These are phyloP conservation scores for Kuraishia borneana DNA, from an alignment of 805 yeast species.

Conservation along the genomic window DNA sequence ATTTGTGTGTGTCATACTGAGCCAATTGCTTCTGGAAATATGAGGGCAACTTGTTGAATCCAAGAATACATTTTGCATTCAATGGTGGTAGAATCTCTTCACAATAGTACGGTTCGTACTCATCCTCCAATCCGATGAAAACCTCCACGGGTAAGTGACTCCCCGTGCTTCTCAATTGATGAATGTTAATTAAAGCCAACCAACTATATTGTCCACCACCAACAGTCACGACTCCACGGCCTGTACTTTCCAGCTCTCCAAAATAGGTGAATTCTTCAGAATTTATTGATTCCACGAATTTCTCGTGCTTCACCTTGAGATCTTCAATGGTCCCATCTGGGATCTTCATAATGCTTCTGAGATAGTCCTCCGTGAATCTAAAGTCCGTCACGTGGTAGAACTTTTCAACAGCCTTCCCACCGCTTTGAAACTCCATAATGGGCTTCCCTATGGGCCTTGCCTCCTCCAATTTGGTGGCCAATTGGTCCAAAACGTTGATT, in stretches of 20 bases:
- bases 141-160: slow-evolving; percentile 37
- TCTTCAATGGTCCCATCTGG: slow-evolving; percentile 20
- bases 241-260: slow-evolving; percentile 13
- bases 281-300: slow-evolving; percentile 19
- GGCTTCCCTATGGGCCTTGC: slow-evolving; percentile 24
- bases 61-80: slow-evolving; percentile 35
- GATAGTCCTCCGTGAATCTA: slow-evolving; percentile 32
- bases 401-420: slow-evolving; percentile 29
- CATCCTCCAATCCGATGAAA: slow-evolving; percentile 29
- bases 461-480: too few relatives aligned
- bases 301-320: slow-evolving; percentile 25
- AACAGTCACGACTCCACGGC: slow-evolving; percentile 34
- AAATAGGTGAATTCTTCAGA: slow-evolving; percentile 23
- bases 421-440: slow-evolving; percentile 27
- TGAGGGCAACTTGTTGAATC: slow-evolving; percentile 20
- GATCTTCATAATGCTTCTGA: slow-evolving; percentile 30
- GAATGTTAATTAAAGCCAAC: slow-evolving; percentile 36
- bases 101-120: slow-evolving; percentile 37
- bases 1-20: too few relatives aligned
- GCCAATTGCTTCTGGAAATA: too few relatives aligned
- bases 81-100: slow-evolving; percentile 25
- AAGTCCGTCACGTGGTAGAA: slow-evolving; percentile 28
- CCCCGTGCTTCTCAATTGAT: slow-evolving; percentile 31
- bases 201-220: slow-evolving; percentile 44
- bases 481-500: too few relatives aligned